Conservation (phyloP, 148 eudicot genomes). For the Chenopodium berlandieri region DNA sequence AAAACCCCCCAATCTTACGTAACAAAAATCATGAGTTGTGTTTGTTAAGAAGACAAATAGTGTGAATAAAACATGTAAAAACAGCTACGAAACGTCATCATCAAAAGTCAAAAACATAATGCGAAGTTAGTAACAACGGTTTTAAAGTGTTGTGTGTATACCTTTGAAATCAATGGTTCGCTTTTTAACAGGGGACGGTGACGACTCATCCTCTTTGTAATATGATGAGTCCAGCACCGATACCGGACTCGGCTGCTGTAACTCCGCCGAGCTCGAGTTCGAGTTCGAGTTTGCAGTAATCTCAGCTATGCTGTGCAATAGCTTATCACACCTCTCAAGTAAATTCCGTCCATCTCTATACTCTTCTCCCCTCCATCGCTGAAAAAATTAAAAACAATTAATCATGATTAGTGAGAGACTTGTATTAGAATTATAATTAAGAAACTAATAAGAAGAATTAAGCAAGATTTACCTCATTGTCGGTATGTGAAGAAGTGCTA, state of each 20-base stretch:
- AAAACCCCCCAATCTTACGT: neutral
- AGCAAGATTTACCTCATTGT: constrained; percentile 58
- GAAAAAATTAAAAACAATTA: constrained; percentile 1
- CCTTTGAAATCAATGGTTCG: constrained; percentile 88
- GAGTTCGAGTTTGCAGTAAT: constrained; percentile 42
- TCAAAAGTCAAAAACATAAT: constrained; percentile 21
- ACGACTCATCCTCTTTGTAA: constrained; percentile 78
- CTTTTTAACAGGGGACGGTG: constrained; percentile 89
- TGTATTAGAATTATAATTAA: neutral
- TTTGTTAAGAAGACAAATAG: neutral
- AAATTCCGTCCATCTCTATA: constrained; percentile 62
- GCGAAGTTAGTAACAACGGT: neutral
- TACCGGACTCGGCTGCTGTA: constrained; percentile 89
- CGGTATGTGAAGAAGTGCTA: constrained; percentile 71
- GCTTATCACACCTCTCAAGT: constrained; percentile 76
- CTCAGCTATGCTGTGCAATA: constrained; percentile 75
- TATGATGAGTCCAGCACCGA: constrained; percentile 93
- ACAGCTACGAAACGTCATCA: constrained; percentile 24
- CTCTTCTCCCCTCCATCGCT: constrained; percentile 72
- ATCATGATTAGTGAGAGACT: neutral
- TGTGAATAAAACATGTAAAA: neutral
- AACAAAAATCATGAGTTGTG: constrained; percentile 3
- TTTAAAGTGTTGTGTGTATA: constrained; percentile 23
- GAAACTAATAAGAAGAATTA: neutral
- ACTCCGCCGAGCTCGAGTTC: constrained; percentile 39